phyloP scores from a whole-genome alignment of 805 yeast genomes.

The Lipomyces starkeyi region DNA sequence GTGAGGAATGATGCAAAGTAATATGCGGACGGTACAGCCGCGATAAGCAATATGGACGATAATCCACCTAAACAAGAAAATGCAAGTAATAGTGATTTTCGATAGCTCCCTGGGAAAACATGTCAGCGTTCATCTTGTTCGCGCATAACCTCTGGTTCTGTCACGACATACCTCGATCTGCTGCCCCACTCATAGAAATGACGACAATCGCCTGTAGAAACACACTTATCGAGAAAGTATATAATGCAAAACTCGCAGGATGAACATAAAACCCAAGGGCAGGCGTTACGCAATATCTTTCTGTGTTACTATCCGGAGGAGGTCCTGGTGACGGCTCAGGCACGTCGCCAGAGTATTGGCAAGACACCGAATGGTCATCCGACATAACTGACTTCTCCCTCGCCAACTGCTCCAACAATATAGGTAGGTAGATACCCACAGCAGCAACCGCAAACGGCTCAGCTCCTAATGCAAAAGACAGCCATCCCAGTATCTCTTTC shows the following conservation, averaged over 20 bases:
- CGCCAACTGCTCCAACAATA: slow-evolving; percentile 72
- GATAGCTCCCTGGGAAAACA: slow-evolving; percentile 50
- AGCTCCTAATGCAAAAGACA: slow-evolving; percentile 71
- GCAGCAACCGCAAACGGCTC: slow-evolving; percentile 84
- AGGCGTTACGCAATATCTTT: slow-evolving; percentile 55
- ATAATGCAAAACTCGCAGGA: slow-evolving; percentile 74
- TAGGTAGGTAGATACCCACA: slow-evolving; percentile 77
- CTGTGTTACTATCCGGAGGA: slow-evolving; percentile 26
- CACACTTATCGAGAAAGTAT: slow-evolving; percentile 75
- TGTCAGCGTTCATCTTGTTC: background rate
- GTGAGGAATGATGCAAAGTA: slow-evolving; percentile 63
- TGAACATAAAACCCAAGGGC: slow-evolving; percentile 60
- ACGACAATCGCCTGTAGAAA: slow-evolving; percentile 73
- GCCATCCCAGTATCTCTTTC: slow-evolving; percentile 60
- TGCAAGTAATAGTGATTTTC: slow-evolving; percentile 59
- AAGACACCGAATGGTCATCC: slow-evolving; percentile 63
- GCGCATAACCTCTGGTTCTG: background rate
- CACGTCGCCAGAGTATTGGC: slow-evolving; percentile 45
- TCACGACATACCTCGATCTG: slow-evolving; percentile 55
- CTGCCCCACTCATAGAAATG: slow-evolving; percentile 73
- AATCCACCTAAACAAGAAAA: slow-evolving; percentile 68
- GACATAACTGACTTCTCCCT: slow-evolving; percentile 71
- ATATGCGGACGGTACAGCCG: slow-evolving; percentile 51
- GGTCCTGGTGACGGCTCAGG: slow-evolving; percentile 3
- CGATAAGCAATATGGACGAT: slow-evolving; percentile 55